A percentile compares a stretch with the other conserved stretches of the same genome.
These are phyloP conservation scores for Xylaria sp. DNA, from an alignment of 2,329 filamentous ascomycete genomes.

Conservation along the genomic window DNA sequence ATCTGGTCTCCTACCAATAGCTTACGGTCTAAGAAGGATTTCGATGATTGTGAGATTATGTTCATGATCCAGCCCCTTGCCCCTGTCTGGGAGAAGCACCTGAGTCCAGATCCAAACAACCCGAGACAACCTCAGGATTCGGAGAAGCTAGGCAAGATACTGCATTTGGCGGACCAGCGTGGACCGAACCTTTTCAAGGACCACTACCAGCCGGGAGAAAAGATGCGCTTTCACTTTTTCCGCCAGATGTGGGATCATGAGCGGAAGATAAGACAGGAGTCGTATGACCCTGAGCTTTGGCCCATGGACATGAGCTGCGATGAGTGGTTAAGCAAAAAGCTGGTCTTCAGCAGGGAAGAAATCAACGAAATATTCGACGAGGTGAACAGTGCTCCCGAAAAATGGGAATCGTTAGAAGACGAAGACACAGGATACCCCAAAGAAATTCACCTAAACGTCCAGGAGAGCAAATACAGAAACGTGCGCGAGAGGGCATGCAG, in stretches of 20 bases:
- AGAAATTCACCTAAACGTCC: conserved; percentile 22
- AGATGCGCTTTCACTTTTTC: conserved; percentile 36
- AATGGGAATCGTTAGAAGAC: neutral
- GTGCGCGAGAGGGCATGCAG: conserved; percentile 27
- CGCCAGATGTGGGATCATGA: conserved; percentile 28
- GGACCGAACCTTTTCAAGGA: conserved; percentile 31
- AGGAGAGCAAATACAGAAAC: conserved; percentile 19
- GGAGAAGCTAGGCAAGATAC: conserved; percentile 35
- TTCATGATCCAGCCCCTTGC: conserved; percentile 16
- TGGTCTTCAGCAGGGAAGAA: conserved; percentile 64
- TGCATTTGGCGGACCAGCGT: conserved; percentile 14
- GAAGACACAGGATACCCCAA: conserved; percentile 19
- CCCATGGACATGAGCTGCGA: conserved; percentile 37
- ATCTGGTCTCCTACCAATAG: conserved; percentile 62
- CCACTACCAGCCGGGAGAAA: conserved; percentile 23
- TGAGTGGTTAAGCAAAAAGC: conserved; percentile 63
- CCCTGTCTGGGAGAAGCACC: no score
- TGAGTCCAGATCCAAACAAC: no score
- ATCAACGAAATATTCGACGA: conserved; percentile 41
- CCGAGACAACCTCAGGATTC: conserved; percentile 43
- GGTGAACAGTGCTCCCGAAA: conserved; percentile 1
- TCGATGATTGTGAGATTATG: conserved; percentile 57
- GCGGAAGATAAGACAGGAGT: conserved; percentile 5
- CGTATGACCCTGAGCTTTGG: conserved; percentile 22
- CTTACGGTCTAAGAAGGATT: conserved; percentile 41